Percentiles rank a stretch among this genome's conserved stretches.
phyloP scores from a whole-genome alignment of 1,284 basidiomycete species.

The Melampsora abietis-canadensis region DNA sequence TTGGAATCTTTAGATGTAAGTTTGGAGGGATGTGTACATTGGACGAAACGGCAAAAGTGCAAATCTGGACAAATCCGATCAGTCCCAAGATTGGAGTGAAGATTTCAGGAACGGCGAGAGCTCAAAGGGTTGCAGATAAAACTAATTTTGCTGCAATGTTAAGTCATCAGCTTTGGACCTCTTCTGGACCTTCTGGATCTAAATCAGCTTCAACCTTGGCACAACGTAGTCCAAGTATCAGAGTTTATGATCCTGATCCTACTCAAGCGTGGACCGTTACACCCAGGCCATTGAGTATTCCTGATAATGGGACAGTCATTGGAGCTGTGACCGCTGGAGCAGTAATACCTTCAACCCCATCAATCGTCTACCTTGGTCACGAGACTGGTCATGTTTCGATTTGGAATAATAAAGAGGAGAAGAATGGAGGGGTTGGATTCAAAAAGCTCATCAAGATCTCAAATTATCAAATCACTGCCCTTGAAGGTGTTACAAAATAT shows the following conservation, averaged over 20 bases:
- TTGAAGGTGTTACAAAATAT: constrained; percentile 49
- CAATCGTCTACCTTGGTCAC: constrained; percentile 79
- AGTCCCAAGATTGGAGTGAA: constrained; percentile 45
- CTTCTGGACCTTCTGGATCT: constrained; percentile 54
- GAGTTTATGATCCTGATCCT: constrained; percentile 67
- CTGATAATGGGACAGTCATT: constrained; percentile 52
- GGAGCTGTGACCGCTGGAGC: constrained; percentile 80
- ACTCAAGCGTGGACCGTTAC: constrained; percentile 45
- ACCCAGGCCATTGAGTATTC: constrained; percentile 46
- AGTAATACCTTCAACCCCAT: constrained; percentile 66
- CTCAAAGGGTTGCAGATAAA: constrained; percentile 72
- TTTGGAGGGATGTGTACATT: constrained; percentile 65
- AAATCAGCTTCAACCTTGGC: constrained; percentile 55
- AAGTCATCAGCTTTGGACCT: constrained; percentile 73
- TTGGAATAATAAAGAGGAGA: constrained; percentile 58
- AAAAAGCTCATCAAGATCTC: constrained; percentile 38
- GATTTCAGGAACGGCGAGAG: constrained; percentile 53
- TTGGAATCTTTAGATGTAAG: constrained; percentile 68
- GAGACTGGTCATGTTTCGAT: constrained; percentile 82
- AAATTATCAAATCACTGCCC: constrained; percentile 48
- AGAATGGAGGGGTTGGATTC: constrained; percentile 5
- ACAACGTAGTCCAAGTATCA: constrained; percentile 66
- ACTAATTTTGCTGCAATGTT: constrained; percentile 72
- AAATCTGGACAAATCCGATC: constrained; percentile 61
- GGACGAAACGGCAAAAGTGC: constrained; percentile 76